phyloP scores from a whole-genome alignment of 2,329 filamentous ascomycete species.

The Cryphonectria nitschkei region DNA sequence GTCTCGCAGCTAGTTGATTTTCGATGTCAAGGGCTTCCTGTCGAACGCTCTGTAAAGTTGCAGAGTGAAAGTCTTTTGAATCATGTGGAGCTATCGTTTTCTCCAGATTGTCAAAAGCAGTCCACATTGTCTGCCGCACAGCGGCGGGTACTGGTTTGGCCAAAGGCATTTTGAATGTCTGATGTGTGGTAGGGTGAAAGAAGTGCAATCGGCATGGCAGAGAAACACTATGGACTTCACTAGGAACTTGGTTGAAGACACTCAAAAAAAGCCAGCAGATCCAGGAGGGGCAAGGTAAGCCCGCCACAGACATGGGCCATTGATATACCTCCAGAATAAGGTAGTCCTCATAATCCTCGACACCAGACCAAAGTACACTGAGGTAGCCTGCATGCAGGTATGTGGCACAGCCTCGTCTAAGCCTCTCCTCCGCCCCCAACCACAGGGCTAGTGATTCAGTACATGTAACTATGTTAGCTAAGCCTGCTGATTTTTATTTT shows the following conservation, averaged over 20 bases:
- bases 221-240: too few species aligned
- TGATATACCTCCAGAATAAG: too few species aligned
- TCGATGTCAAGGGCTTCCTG: conserved; percentile 44
- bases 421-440: background rate
- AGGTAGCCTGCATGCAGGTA: background rate
- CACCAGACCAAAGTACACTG: too few species aligned
- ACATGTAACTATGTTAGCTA: background rate
- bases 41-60: conserved; percentile 43
- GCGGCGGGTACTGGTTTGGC: conserved; percentile 18
- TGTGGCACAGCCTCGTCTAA: background rate
- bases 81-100: conserved; percentile 29
- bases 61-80: conserved; percentile 33
- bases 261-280: background rate
- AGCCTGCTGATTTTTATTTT: background rate
- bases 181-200: too few species aligned
- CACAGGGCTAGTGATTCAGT: background rate
- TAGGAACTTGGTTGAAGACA: too few species aligned
- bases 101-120: conserved; percentile 33
- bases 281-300: background rate
- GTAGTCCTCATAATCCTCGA: too few species aligned
- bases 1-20: conserved; percentile 41
- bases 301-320: background rate
- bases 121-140: conserved; percentile 27
- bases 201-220: background rate
- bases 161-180: conserved; percentile 24